Evolutionary conservation across 2,329 filamentous ascomycete species (phyloP).

Genomic region (Diaporthe amygdali): DNA sequence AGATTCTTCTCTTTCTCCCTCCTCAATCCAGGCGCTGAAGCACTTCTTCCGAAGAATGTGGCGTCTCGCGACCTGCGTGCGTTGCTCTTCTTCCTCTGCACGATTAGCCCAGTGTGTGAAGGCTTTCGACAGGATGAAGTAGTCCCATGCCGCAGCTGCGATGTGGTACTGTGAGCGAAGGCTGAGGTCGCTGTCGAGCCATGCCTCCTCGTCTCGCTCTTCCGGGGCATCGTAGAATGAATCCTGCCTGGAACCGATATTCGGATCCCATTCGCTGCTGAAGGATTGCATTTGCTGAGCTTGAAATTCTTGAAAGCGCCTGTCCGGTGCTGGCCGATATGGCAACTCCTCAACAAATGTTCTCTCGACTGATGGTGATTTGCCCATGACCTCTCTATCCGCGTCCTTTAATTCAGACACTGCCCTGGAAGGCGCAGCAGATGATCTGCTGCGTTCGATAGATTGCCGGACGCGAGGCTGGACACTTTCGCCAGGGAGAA

Average conservation of each 20-base stretch:
- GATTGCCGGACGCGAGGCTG: slow-evolving; percentile 24
- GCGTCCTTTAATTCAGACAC: not conserved
- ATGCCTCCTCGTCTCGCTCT: slow-evolving; percentile 42
- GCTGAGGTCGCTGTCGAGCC: slow-evolving; percentile 31
- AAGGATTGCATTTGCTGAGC: not conserved
- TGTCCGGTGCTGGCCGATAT: slow-evolving; percentile 3
- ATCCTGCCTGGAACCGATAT: slow-evolving; percentile 36
- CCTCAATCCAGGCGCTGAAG: slow-evolving; percentile 72
- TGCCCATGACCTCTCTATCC: slow-evolving; percentile 2
- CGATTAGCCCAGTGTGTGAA: slow-evolving; percentile 73
- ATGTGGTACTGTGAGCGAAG: slow-evolving; percentile 25
- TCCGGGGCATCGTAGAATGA: slow-evolving; percentile 20
- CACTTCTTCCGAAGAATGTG: slow-evolving; percentile 73
- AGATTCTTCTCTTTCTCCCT: slow-evolving; percentile 49
- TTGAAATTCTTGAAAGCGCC: slow-evolving; percentile 7
- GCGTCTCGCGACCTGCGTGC: slow-evolving; percentile 70
- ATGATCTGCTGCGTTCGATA: slow-evolving; percentile 20
- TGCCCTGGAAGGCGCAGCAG: not conserved
- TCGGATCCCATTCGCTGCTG: slow-evolving; percentile 9
- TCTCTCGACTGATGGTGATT: slow-evolving; percentile 22
- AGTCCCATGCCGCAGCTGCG: slow-evolving; percentile 65
- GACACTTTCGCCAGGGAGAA: slow-evolving; percentile 3
- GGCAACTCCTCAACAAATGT: slow-evolving; percentile 22
- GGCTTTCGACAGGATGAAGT: slow-evolving; percentile 68
- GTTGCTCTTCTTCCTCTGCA: slow-evolving; percentile 67